Evolutionary conservation across 768 basidiomycete species (phyloP), one percentile per base, ranked within the genome.

Genomic region (Cyclocybe cylindracea): DNA sequence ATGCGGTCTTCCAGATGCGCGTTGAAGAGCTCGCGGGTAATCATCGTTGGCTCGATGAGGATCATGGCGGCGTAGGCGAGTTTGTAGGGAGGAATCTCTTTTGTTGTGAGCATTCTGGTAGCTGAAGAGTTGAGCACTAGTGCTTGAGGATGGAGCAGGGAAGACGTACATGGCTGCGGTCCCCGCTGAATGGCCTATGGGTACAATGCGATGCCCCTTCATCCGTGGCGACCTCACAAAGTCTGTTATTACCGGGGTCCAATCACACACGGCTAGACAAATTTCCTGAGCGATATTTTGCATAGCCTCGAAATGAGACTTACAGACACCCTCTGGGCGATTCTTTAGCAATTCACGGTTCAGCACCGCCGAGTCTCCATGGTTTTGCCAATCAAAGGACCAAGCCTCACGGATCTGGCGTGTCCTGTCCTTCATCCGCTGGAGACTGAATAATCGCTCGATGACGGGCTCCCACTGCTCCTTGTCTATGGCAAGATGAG

Each of bases 401-500:
- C 78, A 80, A 1, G 73, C 77, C 53, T 82, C 79, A 2, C 72
- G 69, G 16, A 81, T 62, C 7, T 47, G 60, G 34, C 53, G 51
- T 1, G 37, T 42, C 10, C 46, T 42, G 29, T 42, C 44, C 51
- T 65, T 65, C 2, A 19, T 46, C 5, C 53, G 41, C 19, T 73
- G 70, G 5, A 63, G 50, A 2, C 57, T 38, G 58, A 79, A 77
- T 9, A 81, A 61, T 0, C 57, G 57, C 35, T 71, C 56, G 13
- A 83, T 71, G 3, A 70, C 68, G 1, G 78, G 75, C 51, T 82
- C 80, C 79, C 80, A 83, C 56, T 77, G 74, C 56, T 83, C 79
- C 55, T 83, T 82, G 60, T 80, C 81, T 83, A 55, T 34, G 34
- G n/a, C 13, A 29, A 10, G 36, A 34, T 46, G 32, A 10, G 11